Conservation (phyloP, 345 rosid species). For the Eucalyptus curtisii region DNA sequence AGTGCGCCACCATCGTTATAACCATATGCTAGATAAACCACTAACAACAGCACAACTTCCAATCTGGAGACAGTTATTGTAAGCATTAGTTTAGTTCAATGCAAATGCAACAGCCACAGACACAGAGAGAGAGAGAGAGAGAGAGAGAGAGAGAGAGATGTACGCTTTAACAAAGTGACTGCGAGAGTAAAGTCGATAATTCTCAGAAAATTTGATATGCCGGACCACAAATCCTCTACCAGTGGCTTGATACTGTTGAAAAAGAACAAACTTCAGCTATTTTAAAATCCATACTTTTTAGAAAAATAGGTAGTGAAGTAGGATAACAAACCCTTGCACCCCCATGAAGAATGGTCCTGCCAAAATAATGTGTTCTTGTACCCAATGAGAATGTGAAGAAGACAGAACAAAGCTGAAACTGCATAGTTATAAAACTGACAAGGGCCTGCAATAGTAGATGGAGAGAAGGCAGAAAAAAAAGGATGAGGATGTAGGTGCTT, state of each 20-base stretch:
- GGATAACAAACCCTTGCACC: constrained; percentile 74
- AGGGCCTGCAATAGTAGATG: constrained; percentile 47
- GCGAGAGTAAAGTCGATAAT: constrained; percentile 92
- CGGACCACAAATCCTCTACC: constrained; percentile 97
- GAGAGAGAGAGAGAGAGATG: constrained; percentile 9
- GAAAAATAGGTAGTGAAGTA: background rate
- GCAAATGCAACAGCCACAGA: background rate
- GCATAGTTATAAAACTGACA: constrained; percentile 89
- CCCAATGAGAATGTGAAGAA: constrained; percentile 98
- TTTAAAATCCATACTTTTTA: background rate
- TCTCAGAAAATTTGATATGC: constrained; percentile 84
- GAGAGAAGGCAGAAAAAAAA: background rate
- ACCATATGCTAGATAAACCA: constrained; percentile 81
- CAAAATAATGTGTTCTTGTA: constrained; percentile 92
- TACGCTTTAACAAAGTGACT: constrained; percentile 96
- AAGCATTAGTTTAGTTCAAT: background rate
- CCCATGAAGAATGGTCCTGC: constrained; percentile 95
- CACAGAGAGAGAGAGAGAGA: background rate
- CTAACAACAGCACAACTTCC: constrained; percentile 75
- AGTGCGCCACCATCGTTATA: constrained; percentile 64
- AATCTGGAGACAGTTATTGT: constrained; percentile 33
- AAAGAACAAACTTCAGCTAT: background rate
- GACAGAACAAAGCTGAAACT: constrained; percentile 89
- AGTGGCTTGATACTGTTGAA: constrained; percentile 82
- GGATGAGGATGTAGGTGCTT: background rate